These are phyloP conservation scores for Persicaria tinctoria DNA, from an alignment of 148 eudicot species.

Conservation along the genomic window DNA sequence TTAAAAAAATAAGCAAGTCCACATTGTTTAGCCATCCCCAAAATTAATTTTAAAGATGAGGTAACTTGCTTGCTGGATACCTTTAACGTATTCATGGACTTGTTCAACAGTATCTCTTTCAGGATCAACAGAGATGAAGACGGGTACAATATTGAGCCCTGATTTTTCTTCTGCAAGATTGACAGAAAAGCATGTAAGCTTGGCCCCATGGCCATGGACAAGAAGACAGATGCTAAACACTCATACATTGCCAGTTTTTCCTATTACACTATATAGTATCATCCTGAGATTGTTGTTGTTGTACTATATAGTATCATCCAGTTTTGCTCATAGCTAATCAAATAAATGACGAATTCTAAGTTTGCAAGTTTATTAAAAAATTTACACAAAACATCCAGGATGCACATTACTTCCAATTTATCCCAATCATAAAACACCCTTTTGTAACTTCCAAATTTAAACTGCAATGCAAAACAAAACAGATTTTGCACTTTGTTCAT, in stretches of 20 bases:
- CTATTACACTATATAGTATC: neutral
- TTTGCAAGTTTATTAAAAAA: neutral
- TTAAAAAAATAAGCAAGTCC: neutral
- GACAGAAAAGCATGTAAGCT: neutral
- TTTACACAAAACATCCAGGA: neutral
- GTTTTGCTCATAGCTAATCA: neutral
- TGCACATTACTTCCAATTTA: neutral
- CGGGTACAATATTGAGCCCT: slow-evolving; percentile 68
- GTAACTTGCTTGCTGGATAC: slow-evolving; percentile 20
- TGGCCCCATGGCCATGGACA: neutral
- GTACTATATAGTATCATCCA: neutral
- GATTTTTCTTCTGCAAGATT: slow-evolving; percentile 59
- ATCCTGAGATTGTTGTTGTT: too few species aligned
- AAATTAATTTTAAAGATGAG: neutral
- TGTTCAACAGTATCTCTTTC: slow-evolving; percentile 97
- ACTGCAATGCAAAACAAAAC: too few species aligned
- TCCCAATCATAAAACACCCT: neutral
- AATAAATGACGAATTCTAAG: neutral
- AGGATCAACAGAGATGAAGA: slow-evolving; percentile 95
- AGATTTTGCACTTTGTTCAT: too few species aligned
- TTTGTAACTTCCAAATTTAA: neutral
- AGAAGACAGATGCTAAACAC: neutral
- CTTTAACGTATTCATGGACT: slow-evolving; percentile 84
- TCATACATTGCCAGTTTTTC: slow-evolving; percentile 1
- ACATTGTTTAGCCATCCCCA: neutral